Evolutionary conservation across 139 green algal species (phyloP), one percentile per base, ranked within the genome.

Genomic region (Eudorina sp.): DNA sequence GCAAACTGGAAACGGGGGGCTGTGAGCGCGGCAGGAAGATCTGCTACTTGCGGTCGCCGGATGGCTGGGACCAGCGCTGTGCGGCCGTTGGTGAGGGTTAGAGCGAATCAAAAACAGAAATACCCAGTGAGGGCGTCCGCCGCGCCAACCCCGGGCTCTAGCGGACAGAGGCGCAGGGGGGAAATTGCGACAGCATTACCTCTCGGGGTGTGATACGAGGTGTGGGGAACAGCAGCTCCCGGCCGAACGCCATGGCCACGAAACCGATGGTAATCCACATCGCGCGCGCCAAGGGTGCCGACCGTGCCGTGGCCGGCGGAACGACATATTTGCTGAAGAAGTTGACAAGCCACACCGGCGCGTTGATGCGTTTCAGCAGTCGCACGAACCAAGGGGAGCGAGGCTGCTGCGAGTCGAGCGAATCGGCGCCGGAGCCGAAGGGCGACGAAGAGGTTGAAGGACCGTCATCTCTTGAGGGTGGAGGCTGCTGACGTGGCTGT

Each of bases 121-220:
- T n/a, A n/a, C n/a, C n/a, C n/a, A n/a, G n/a, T n/a, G n/a, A n/a
- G n/a, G n/a, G n/a, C n/a, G n/a, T n/a, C n/a, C n/a, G n/a, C n/a
- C n/a, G n/a, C n/a, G n/a, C n/a, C n/a, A n/a, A n/a, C n/a, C n/a
- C n/a, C n/a, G n/a, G n/a, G n/a, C n/a, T n/a, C n/a, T n/a, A n/a
- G n/a, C n/a, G n/a, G n/a, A n/a, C n/a, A n/a, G n/a, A n/a, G n/a
- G n/a, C n/a, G n/a, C n/a, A n/a, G n/a, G n/a, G n/a, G n/a, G n/a
- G n/a, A n/a, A n/a, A n/a, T n/a, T n/a, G n/a, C n/a, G n/a, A n/a
- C n/a, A n/a, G n/a, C n/a, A n/a, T 43, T 34, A 90, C 86, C 89
- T 92, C 84, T 0, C 84, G 77, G 0, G 76, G 75, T 4, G 58
- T 41, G 40, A 92, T 29, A 19, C 72, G 48, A 14, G 68, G 75